These are phyloP conservation scores for Fusarium sp. DNA, from an alignment of 2,329 filamentous ascomycete species.

Conservation along the genomic window DNA sequence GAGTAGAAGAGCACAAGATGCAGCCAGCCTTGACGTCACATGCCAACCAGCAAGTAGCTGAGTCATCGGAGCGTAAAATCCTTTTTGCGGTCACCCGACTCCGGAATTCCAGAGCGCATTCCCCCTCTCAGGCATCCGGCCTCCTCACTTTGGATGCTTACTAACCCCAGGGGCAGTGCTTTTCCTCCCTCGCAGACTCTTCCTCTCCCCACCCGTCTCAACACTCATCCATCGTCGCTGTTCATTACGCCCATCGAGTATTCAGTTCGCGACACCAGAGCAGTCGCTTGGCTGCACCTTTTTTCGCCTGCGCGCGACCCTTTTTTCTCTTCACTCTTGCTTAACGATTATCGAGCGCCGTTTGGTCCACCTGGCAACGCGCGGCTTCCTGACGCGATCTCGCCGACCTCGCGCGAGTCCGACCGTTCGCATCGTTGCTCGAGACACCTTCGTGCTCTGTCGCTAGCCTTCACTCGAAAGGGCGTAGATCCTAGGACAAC, in stretches of 20 bases:
- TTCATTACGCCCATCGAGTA: conserved; percentile 31
- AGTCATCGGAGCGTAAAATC: conserved; percentile 23
- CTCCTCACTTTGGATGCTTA: conserved; percentile 22
- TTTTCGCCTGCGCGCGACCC: background rate
- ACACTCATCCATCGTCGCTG: conserved; percentile 31
- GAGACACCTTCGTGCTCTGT: conserved; percentile 17
- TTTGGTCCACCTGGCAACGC: conserved; percentile 6
- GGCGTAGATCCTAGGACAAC: conserved; percentile 36
- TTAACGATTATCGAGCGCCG: background rate
- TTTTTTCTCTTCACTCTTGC: background rate
- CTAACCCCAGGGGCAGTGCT: conserved; percentile 21
- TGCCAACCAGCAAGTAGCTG: background rate
- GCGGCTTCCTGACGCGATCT: conserved; percentile 15
- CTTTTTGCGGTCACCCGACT: background rate
- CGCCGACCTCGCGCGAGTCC: conserved; percentile 20
- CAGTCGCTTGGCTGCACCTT: conserved; percentile 9
- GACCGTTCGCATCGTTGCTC: conserved; percentile 15
- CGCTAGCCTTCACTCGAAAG: conserved; percentile 38
- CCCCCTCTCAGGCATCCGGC: background rate
- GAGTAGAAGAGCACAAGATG: background rate
- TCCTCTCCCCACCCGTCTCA: conserved; percentile 33
- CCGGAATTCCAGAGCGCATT: background rate
- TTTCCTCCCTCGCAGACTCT: conserved; percentile 35
- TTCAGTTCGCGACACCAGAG: conserved; percentile 19
- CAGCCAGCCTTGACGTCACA: conserved; percentile 1